Evolutionary conservation across 1,284 basidiomycete genomes (phyloP).

Genomic region (Sporisorium iseilematis-ciliati): DNA sequence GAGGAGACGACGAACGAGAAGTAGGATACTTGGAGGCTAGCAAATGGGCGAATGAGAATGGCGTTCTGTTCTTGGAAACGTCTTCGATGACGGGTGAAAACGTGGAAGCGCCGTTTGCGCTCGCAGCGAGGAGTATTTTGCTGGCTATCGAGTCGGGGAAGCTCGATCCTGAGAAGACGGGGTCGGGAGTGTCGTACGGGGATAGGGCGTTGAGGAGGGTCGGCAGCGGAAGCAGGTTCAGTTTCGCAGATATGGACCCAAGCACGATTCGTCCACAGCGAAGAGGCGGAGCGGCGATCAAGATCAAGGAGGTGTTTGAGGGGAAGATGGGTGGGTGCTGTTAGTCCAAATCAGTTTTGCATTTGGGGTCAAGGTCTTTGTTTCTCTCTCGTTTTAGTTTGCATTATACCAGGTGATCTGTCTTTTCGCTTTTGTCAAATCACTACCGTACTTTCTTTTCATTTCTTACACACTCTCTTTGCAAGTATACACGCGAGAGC

Average conservation of each 20-base stretch:
- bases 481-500: not conserved
- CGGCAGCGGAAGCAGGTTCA: constrained; percentile 51
- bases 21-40: constrained; percentile 95
- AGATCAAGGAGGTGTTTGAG: constrained; percentile 46
- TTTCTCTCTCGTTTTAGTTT: not conserved
- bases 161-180: constrained; percentile 91
- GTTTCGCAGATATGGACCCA: constrained; percentile 55
- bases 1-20: constrained; percentile 86
- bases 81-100: constrained; percentile 94
- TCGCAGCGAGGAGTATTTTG: constrained; percentile 89
- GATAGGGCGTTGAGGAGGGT: constrained; percentile 79
- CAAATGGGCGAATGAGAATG: constrained; percentile 92
- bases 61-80: constrained; percentile 81
- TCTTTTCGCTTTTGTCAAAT: constrained; percentile 14
- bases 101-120: constrained; percentile 90
- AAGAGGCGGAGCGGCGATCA: constrained; percentile 23
- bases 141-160: constrained; percentile 91
- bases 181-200: constrained; percentile 94
- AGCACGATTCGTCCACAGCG: constrained; percentile 24
- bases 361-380: not conserved
- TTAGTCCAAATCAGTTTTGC: constrained; percentile 2
- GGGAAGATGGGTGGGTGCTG: constrained; percentile 52
- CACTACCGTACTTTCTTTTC: constrained; percentile 8
- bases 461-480: not conserved
- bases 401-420: constrained; percentile 31